Percentiles rank a stretch among this genome's conserved stretches.
Conservation (phyloP, 2,329 filamentous ascomycete species). For the Exophiala lecanii-corni region DNA sequence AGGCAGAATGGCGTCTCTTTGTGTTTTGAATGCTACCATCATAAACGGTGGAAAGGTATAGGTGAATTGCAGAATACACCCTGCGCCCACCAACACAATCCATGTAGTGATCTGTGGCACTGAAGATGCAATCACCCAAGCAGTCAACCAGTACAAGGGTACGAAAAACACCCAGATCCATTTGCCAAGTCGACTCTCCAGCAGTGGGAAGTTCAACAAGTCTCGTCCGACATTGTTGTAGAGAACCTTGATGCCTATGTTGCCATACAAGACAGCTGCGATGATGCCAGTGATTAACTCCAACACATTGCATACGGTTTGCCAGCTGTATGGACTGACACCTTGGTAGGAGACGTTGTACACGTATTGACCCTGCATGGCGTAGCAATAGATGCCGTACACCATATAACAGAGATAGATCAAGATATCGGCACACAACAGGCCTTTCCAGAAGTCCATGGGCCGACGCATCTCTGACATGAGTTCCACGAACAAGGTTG, state of each 20-base stretch:
- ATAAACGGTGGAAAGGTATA: constrained; percentile 42
- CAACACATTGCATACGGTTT: constrained; percentile 41
- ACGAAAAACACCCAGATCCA: constrained; percentile 28
- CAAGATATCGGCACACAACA: constrained; percentile 44
- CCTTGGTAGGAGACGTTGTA: constrained; percentile 41
- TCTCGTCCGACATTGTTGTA: constrained; percentile 22
- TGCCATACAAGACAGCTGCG: constrained; percentile 38
- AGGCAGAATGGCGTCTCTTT: constrained; percentile 27
- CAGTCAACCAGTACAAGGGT: constrained; percentile 42
- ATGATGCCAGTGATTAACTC: constrained; percentile 36
- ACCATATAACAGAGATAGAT: constrained; percentile 47
- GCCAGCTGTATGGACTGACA: constrained; percentile 36
- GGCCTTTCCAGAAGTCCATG: constrained; percentile 46
- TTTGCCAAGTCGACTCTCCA: constrained; percentile 16
- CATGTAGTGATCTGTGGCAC: constrained; percentile 41
- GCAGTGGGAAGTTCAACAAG: constrained; percentile 14
- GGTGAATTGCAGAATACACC: constrained; percentile 44
- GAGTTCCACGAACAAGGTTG: constrained; percentile 55
- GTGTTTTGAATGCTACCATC: constrained; percentile 29
- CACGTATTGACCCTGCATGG: constrained; percentile 45
- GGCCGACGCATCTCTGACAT: constrained; percentile 51
- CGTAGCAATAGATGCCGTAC: constrained; percentile 46
- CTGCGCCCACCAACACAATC: constrained; percentile 39
- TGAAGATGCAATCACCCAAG: constrained; percentile 41
- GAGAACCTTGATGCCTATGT: constrained; percentile 37